These are phyloP conservation scores for Aspergillus heteromorphus DNA, from an alignment of 495 filamentous ascomycete species.

Conservation along the genomic window DNA sequence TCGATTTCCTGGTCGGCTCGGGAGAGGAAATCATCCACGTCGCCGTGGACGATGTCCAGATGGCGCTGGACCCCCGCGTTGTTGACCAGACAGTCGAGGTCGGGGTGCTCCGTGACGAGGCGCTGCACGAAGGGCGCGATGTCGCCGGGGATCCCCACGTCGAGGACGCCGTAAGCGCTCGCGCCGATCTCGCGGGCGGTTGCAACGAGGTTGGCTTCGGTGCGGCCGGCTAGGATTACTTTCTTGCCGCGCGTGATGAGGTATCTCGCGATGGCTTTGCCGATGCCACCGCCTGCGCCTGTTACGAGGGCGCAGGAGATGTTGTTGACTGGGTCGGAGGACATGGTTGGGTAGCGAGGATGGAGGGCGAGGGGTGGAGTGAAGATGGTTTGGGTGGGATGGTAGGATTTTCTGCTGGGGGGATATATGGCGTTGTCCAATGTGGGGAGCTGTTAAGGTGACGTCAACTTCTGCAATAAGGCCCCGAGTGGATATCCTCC, in stretches of 20 bases:
- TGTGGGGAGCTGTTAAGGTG: too few relatives aligned
- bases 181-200: slow-evolving; percentile 33
- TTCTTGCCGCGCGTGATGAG: slow-evolving; percentile 38
- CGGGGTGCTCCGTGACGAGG: slow-evolving; percentile 34
- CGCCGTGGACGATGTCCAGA: slow-evolving; percentile 11
- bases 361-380: too few relatives aligned
- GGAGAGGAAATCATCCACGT: slow-evolving; percentile 14
- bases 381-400: too few relatives aligned
- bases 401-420: too few relatives aligned
- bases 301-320: slow-evolving; percentile 38
- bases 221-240: slow-evolving; percentile 42
- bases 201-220: slow-evolving; percentile 35
- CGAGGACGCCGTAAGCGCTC: slow-evolving; percentile 37
- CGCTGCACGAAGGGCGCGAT: slow-evolving; percentile 34
- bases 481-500: too few relatives aligned
- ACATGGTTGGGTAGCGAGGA: too few relatives aligned
- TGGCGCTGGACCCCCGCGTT: slow-evolving; percentile 28
- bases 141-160: slow-evolving; percentile 29
- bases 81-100: slow-evolving; percentile 45
- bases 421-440: too few relatives aligned
- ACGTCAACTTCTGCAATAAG: too few relatives aligned
- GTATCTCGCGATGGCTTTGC: slow-evolving; percentile 35
- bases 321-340: too few relatives aligned
- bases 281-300: slow-evolving; percentile 45
- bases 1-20: slow-evolving; percentile 45